A percentile compares a stretch with the other conserved stretches of the same genome.
These are phyloP conservation scores for Dujonia santamariae DNA, from an alignment of 1,139 yeast genomes.

Conservation along the genomic window DNA sequence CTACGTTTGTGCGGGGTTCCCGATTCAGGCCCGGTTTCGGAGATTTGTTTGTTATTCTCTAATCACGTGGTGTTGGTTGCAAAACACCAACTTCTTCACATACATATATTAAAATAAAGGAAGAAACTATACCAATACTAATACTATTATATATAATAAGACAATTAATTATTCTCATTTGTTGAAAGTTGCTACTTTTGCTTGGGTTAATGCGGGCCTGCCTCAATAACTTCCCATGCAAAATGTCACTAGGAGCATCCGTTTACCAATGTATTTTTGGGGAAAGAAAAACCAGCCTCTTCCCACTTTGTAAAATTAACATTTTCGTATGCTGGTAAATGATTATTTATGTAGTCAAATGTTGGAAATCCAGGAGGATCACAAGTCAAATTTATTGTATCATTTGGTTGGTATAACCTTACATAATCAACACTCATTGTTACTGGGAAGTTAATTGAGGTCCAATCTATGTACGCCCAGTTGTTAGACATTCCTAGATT, in stretches of 20 bases:
- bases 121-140: no score
- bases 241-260: not conserved
- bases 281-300: slow-evolving; percentile 63
- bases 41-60: no score
- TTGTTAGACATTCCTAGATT: slow-evolving; percentile 77
- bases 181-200: no score
- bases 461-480: slow-evolving; percentile 86
- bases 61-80: no score
- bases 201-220: no score
- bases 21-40: no score
- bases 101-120: no score
- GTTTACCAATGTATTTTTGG: slow-evolving; percentile 34
- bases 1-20: no score
- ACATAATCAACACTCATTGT: slow-evolving; percentile 70
- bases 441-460: slow-evolving; percentile 63
- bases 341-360: slow-evolving; percentile 63
- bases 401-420: slow-evolving; percentile 72
- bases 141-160: no score
- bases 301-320: slow-evolving; percentile 64
- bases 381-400: slow-evolving; percentile 54
- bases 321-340: slow-evolving; percentile 60
- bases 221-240: no score
- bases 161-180: no score
- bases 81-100: no score
- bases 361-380: slow-evolving; percentile 79